These are phyloP conservation scores for Triticum timopheevii DNA, from an alignment of 176 grass and related monocot species.

Conservation along the genomic window DNA sequence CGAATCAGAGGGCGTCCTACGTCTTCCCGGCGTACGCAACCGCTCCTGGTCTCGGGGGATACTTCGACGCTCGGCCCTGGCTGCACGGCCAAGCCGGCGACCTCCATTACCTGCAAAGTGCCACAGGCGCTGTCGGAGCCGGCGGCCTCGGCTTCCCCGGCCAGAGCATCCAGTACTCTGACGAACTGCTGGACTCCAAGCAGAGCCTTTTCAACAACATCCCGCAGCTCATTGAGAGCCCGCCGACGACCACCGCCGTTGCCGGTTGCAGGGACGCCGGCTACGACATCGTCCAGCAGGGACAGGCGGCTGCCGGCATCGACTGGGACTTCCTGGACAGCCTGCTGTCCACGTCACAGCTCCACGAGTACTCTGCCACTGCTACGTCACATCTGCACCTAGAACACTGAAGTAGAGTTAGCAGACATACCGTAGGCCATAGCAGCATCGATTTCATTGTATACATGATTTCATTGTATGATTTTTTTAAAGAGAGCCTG, in stretches of 20 bases:
- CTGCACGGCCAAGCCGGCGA: background rate
- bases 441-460: background rate
- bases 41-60: background rate
- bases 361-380: conserved; percentile 26
- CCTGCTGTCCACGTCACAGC: conserved; percentile 50
- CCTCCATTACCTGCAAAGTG: background rate
- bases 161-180: background rate
- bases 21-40: conserved; percentile 18
- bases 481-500: too few relatives aligned
- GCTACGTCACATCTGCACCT: conserved; percentile 10
- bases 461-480: background rate
- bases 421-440: background rate
- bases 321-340: conserved; percentile 75
- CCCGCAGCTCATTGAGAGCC: conserved; percentile 41
- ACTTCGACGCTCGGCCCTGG: conserved; percentile 12
- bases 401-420: background rate
- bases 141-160: background rate
- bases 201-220: conserved; percentile 20
- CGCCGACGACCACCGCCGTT: background rate
- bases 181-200: conserved; percentile 35
- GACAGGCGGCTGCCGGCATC: background rate
- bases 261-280: background rate
- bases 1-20: conserved; percentile 43
- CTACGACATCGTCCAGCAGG: background rate
- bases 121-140: background rate